Conservation (phyloP, 768 basidiomycete species). For the Brasilioporus rufonigricans region DNA sequence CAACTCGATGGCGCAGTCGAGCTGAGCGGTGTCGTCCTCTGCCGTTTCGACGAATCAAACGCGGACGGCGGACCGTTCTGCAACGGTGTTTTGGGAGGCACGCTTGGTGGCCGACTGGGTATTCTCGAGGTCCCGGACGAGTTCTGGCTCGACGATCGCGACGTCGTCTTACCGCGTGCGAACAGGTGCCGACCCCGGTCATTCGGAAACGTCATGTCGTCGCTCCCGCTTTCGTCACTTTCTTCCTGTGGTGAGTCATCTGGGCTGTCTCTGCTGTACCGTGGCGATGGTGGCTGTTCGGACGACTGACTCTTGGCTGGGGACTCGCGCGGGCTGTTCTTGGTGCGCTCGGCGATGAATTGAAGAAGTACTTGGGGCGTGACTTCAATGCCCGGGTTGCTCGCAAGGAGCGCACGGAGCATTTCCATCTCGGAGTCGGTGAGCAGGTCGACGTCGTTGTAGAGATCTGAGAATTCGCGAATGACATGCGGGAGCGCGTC, state of each 20-base stretch:
- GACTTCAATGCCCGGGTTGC: slow-evolving; percentile 62
- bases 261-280: slow-evolving; percentile 29
- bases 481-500: slow-evolving; percentile 71
- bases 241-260: slow-evolving; percentile 34
- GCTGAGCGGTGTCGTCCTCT: slow-evolving; percentile 64
- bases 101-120: slow-evolving; percentile 52
- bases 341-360: slow-evolving; percentile 63
- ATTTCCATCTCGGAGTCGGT: slow-evolving; percentile 57
- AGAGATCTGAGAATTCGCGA: slow-evolving; percentile 56
- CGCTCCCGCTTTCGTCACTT: slow-evolving; percentile 33
- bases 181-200: slow-evolving; percentile 39
- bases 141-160: slow-evolving; percentile 59
- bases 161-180: slow-evolving; percentile 27
- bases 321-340: slow-evolving; percentile 32
- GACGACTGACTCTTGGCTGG: slow-evolving; percentile 18
- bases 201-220: slow-evolving; percentile 34
- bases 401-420: slow-evolving; percentile 55
- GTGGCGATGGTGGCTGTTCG: slow-evolving; percentile 14
- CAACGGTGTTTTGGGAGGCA: slow-evolving; percentile 52
- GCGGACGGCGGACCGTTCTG: slow-evolving; percentile 47
- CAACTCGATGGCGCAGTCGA: slow-evolving; percentile 71
- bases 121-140: slow-evolving; percentile 45
- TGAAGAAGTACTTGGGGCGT: slow-evolving; percentile 64
- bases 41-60: slow-evolving; percentile 68
- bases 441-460: slow-evolving; percentile 63